These are phyloP conservation scores for Tylopilus plumbeoviolaceoides DNA, from an alignment of 768 basidiomycete genomes.

Conservation along the genomic window DNA sequence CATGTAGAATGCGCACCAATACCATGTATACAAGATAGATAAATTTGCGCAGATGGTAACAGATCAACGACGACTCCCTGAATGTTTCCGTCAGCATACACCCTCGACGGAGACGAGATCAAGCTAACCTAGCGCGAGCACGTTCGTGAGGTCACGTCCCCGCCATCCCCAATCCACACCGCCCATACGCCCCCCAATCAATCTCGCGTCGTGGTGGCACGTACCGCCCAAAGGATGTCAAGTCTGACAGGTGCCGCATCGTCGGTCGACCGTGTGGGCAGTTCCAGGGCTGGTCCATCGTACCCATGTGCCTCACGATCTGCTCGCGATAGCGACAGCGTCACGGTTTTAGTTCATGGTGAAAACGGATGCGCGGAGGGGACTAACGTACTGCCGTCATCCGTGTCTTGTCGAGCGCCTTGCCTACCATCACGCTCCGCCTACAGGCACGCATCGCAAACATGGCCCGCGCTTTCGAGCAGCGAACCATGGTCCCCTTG, in stretches of 20 bases:
- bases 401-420: constrained; percentile 66
- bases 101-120: background rate
- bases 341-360: background rate
- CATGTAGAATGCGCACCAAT: too few relatives aligned
- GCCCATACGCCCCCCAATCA: constrained; percentile 35
- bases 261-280: constrained; percentile 86
- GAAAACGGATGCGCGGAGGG: background rate
- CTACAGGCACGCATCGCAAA: constrained; percentile 95
- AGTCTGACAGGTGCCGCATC: constrained; percentile 70
- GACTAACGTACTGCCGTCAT: constrained; percentile 63
- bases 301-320: constrained; percentile 80
- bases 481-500: constrained; percentile 79
- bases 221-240: constrained; percentile 30
- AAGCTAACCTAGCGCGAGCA: background rate
- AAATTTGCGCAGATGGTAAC: too few relatives aligned
- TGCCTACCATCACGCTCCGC: constrained; percentile 96
- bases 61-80: too few relatives aligned
- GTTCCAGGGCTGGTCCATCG: constrained; percentile 83
- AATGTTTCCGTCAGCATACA: background rate
- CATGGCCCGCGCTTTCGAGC: constrained; percentile 91
- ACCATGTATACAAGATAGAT: too few relatives aligned
- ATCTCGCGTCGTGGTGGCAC: constrained; percentile 15
- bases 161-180: constrained; percentile 1
- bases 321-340: constrained; percentile 19
- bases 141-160: background rate